Conservation (phyloP, 2,329 filamentous ascomycete genomes). For the Exophiala phaeomuriformis region DNA sequence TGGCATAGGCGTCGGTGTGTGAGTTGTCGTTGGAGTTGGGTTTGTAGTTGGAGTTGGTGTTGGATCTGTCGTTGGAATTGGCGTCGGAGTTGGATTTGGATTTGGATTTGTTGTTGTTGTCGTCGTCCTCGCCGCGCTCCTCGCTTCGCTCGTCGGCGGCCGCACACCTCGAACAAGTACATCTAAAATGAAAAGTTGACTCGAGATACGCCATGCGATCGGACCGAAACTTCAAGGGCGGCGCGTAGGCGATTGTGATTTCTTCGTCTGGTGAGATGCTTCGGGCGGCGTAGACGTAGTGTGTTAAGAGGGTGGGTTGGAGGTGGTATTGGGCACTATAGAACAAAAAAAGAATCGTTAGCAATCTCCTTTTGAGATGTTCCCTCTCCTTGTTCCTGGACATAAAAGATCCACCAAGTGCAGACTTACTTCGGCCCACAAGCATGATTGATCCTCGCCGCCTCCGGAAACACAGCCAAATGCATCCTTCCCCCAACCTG, state of each 20-base stretch:
- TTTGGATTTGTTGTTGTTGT: background rate
- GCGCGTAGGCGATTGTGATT: constrained; percentile 78
- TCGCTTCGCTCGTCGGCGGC: background rate
- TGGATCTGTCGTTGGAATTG: background rate
- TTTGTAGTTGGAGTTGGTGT: too few species aligned
- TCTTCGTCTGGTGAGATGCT: constrained; percentile 82
- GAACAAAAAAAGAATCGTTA: background rate
- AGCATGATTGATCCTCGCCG: constrained; percentile 20
- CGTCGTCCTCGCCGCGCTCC: constrained; percentile 9
- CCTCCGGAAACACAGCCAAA: constrained; percentile 21
- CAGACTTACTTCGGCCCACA: constrained; percentile 22
- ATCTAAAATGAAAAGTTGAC: constrained; percentile 18
- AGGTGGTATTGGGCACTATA: constrained; percentile 20
- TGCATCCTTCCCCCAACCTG: constrained; percentile 20
- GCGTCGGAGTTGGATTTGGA: background rate
- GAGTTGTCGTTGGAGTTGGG: too few species aligned
- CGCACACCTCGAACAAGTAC: constrained; percentile 18
- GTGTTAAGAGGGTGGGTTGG: constrained; percentile 11
- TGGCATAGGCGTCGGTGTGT: too few species aligned
- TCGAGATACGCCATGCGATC: constrained; percentile 13
- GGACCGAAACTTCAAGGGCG: constrained; percentile 7
- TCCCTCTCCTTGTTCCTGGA: too few species aligned
- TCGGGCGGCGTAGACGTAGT: constrained; percentile 38
- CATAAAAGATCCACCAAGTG: too few species aligned
- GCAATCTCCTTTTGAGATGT: background rate